Base-by-base conservation (phyloP, 257 asterid genomes). In the Solanum ahanhuiri region DNA sequence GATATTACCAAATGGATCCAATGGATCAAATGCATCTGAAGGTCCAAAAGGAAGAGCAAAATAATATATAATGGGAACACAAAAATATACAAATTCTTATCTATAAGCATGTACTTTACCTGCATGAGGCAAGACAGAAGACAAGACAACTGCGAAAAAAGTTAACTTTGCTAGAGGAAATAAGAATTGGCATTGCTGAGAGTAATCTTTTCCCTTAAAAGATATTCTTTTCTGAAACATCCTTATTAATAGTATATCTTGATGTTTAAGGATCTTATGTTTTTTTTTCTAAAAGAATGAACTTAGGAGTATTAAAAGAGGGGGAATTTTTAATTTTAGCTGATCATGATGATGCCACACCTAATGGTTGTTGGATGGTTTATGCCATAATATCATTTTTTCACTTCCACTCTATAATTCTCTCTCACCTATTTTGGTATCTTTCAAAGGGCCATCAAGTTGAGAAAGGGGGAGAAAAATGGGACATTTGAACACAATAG, bases 1-100 rank as follows among this genome's bases (percentile, higher is more conserved):
- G 14, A 95, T 94, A 91, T 95, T 95, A 85, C 96, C 98, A 79
- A 90, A 91, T 33, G 97, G 97, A 93, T 95, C 98, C 92, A 95
- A 86, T 8, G 98, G 96, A 88, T 95, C 97, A 89, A 87, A 95
- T 12, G 97, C 91, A 72, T 90, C 98, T 94, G 69, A 31, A 54
- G 70, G 3, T 5, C 20, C 64, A 25, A 76, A 54, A 69, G 64
- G 45, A 69, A 75, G 11, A 54, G 2, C 12, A 57, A 83, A 45
- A 7, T 18, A 67, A 79, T 34, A 15, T 25, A 7, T 25, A 43
- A 33, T 22, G 9, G 22, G 35, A 54, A 54, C 67, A 66, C 28
- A 9, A 72, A 22, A 82, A 70, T 3, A 30, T 12, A 31, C 33
- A 83, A 23, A 4, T 15, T 83, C 63, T 20, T 35, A 12, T 58